A percentile compares a stretch with the other conserved stretches of the same genome.
Evolutionary conservation across 1,284 basidiomycete genomes (phyloP).

Genomic region (Rhodotorula sp.): DNA sequence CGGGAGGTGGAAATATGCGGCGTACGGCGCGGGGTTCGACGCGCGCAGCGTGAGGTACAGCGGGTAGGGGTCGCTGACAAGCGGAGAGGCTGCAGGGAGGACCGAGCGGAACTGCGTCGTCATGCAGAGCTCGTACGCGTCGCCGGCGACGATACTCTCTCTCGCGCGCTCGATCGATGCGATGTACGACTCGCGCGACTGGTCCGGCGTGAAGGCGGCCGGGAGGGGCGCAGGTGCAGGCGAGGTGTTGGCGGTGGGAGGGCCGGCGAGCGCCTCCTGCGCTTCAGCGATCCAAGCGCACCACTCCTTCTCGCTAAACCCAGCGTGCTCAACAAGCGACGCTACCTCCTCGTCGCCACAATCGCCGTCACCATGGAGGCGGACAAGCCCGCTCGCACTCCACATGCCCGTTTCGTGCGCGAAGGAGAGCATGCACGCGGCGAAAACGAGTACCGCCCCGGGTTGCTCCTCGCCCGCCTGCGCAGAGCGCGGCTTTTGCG

Average conservation of each 20-base stretch:
- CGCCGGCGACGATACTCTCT: slow-evolving; percentile 77
- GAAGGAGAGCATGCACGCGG: slow-evolving; percentile 53
- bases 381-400: slow-evolving; percentile 53
- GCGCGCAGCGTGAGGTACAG: slow-evolving; percentile 62
- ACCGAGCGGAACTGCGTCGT: slow-evolving; percentile 66
- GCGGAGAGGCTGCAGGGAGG: slow-evolving; percentile 28
- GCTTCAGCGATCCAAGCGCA: slow-evolving; percentile 22
- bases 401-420: slow-evolving; percentile 52
- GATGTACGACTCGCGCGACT: slow-evolving; percentile 61
- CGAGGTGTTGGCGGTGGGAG: slow-evolving; percentile 22
- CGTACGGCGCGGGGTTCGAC: slow-evolving; percentile 88
- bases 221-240: slow-evolving; percentile 14
- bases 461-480: slow-evolving; percentile 2
- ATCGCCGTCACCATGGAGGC: background rate
- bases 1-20: slow-evolving; percentile 74
- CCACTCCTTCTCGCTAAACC: slow-evolving; percentile 42
- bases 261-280: background rate
- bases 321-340: slow-evolving; percentile 31
- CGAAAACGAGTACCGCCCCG: slow-evolving; percentile 53
- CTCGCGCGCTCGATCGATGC: slow-evolving; percentile 66
- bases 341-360: background rate
- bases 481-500: no score
- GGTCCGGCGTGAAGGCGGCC: slow-evolving; percentile 46
- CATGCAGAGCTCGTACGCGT: slow-evolving; percentile 95
- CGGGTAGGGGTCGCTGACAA: slow-evolving; percentile 46